Base-by-base conservation (phyloP, 1,284 basidiomycete species). In the Schizophyllum commune region DNA sequence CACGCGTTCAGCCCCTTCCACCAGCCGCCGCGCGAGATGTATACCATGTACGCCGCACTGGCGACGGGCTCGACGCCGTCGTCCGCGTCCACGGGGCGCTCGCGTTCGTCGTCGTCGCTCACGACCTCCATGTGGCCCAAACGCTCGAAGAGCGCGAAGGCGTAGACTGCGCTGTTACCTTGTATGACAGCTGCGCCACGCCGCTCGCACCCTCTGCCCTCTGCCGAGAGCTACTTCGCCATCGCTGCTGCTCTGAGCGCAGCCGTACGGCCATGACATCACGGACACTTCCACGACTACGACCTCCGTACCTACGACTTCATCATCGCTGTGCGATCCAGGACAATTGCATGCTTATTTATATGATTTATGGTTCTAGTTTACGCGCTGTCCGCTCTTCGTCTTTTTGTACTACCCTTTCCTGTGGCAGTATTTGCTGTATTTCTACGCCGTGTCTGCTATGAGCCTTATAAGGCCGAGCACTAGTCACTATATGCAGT, bases 1-100 rank as follows among this genome's bases (percentile, higher is more conserved):
- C 84, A 88, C 66, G 84, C 86, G 15, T 89, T 90, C 74, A 70
- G 79, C 32, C 69, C 78, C 55, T 80, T 89, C 67, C 81, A 86
- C 70, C 82, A 84, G 72, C 82, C 84, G 63, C 88, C 88, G 59
- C 83, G 88, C 62, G 84, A 86, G 67, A 70, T 76, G 19, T 84
- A 89, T 68, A 72, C 75, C 63, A 86, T 88, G 83, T 89, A 84
- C 73, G 79, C 86, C 52, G 76, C 83, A 15, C 78, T 88, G 65
- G 71, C 79, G 58, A 67, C 76, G 8, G 73, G 76, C 20, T 56
- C 68, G 17, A 61, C 71, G 17, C 32, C 67, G 53, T 52, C 33
- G 56, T 51, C 39, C 39, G 60, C 53, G 22, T 61, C 56, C 20
- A 13, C 21, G 34, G 53, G 52, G 55, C 58, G 63, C 59, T 56